Conservation (phyloP, 2,329 filamentous ascomycete species). For the Penicillium vulpinum region DNA sequence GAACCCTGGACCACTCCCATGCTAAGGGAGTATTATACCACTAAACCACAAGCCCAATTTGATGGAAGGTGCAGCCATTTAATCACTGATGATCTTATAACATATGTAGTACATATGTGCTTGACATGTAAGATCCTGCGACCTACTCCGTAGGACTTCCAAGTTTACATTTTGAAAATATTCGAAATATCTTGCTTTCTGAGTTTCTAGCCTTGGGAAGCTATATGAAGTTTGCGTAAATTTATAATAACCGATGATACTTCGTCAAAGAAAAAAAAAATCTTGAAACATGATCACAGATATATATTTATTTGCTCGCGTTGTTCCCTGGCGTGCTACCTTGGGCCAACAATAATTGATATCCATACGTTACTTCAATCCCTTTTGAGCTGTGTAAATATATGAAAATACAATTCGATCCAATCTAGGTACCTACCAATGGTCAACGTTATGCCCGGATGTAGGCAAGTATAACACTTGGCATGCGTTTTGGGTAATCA, state of each 20-base stretch:
- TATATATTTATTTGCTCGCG: no score
- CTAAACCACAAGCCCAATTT: slow-evolving; percentile 45
- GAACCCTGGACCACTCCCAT: slow-evolving; percentile 52
- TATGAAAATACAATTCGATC: not conserved
- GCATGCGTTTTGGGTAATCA: not conserved
- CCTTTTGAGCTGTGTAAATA: no score
- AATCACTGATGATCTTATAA: not conserved
- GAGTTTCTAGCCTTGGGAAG: fast-evolving
- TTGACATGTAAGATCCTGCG: not conserved
- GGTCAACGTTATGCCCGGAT: not conserved
- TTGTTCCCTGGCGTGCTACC: no score
- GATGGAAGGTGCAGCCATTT: not conserved
- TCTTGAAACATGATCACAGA: not conserved
- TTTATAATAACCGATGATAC: no score
- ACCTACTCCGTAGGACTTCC: not conserved
- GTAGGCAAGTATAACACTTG: not conserved
- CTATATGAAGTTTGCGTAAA: not conserved
- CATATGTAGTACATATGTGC: fast-evolving
- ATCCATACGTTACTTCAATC: no score
- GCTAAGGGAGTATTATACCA: slow-evolving; percentile 52
- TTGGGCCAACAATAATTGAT: no score
- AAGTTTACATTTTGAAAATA: not conserved
- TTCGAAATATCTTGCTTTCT: not conserved
- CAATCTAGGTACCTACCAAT: not conserved
- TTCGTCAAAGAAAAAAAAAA: no score